Base-by-base conservation (phyloP, 2,329 filamentous ascomycete genomes). In the Claviceps arundinis region DNA sequence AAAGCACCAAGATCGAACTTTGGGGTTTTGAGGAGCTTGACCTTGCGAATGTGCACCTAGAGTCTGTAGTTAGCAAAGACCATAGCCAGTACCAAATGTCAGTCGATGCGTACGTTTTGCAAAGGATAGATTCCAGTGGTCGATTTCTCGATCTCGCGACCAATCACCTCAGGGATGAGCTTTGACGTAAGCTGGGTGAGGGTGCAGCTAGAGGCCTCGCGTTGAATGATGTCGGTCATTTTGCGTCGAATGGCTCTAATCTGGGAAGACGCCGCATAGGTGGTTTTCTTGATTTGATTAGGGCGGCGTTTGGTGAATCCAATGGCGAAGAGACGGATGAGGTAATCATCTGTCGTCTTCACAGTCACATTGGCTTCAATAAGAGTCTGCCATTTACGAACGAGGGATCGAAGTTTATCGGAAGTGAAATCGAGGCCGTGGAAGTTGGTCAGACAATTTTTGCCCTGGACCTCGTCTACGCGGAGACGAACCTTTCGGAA, bases 241-340 rank as follows among this genome's bases (percentile, higher is more conserved):
- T 98, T 97, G 82, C 90, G 93, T 75, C 93, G 87, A 74, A 98
- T 98, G 64, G 87, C 85, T 63, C 91, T 87, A 74, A 97, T 97
- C 78, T 98, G 93, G 60, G 93, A 97, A 60, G 89, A 89, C 61
- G 85, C 85, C 64, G 93, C 93, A 71, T 98, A 98, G 71, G 93
- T 98, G 68, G 93, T 98, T 87, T 97, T 98, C 87, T 95, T 95
- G 81, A 98, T 91, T 82, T 98, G 93, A 82, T 97, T 98, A 66
- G 89, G 89, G 70, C 93, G 86, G 75, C 89, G 83, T 87, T 97
- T 97, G 76, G 93, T 98, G 82, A 98, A 98, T 65, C 88, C 93
- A 65, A 98, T 98, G 73, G 89, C 89, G 80, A 98, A 98, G 65
- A 98, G 85, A 68, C 93, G 89, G 76, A 98, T 83, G 72, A 97